These are phyloP conservation scores for Lecanicillium sp. DNA, from an alignment of 2,329 filamentous ascomycete genomes.

Conservation along the genomic window DNA sequence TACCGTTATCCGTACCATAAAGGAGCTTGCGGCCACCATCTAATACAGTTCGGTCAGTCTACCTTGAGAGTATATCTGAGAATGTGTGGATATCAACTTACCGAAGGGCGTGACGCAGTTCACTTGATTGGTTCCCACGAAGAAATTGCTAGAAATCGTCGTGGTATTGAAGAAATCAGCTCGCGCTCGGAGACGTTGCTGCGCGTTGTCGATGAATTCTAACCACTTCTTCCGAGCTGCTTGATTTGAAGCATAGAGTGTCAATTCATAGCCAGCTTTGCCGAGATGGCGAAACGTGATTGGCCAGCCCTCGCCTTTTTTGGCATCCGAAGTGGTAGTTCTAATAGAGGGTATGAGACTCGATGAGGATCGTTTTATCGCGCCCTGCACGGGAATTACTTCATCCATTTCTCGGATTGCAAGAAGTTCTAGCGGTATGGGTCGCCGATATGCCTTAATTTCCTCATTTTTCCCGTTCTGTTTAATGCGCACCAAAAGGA, in stretches of 20 bases:
- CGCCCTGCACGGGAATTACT: constrained; percentile 71
- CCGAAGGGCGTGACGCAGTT: constrained; percentile 91
- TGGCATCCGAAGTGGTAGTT: constrained; percentile 41
- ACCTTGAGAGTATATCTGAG: constrained; percentile 6
- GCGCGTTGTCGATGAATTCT: constrained; percentile 86
- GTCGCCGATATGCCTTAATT: constrained; percentile 85
- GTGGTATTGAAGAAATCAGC: constrained; percentile 84
- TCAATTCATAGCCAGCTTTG: constrained; percentile 89
- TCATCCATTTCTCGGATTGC: constrained; percentile 97
- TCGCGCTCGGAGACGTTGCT: constrained; percentile 76
- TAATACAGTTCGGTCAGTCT: constrained; percentile 26
- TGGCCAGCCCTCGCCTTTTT: constrained; percentile 70
- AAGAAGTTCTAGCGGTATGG: constrained; percentile 87
- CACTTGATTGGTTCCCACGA: constrained; percentile 65
- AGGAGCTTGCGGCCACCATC: constrained; percentile 93
- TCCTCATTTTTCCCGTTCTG: constrained; percentile 89
- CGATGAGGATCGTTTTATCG: constrained; percentile 80
- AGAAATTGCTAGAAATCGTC: constrained; percentile 51
- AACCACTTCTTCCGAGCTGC: constrained; percentile 93
- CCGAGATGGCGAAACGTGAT: constrained; percentile 95
- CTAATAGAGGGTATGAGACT: constrained; percentile 60
- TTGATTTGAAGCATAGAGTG: constrained; percentile 78
- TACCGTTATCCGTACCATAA: constrained; percentile 87
- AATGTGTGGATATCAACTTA: constrained; percentile 33
- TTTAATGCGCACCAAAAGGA: constrained; percentile 85